phyloP scores from a whole-genome alignment of 1,139 yeast species.

The Sugiyamaella neomexicana region DNA sequence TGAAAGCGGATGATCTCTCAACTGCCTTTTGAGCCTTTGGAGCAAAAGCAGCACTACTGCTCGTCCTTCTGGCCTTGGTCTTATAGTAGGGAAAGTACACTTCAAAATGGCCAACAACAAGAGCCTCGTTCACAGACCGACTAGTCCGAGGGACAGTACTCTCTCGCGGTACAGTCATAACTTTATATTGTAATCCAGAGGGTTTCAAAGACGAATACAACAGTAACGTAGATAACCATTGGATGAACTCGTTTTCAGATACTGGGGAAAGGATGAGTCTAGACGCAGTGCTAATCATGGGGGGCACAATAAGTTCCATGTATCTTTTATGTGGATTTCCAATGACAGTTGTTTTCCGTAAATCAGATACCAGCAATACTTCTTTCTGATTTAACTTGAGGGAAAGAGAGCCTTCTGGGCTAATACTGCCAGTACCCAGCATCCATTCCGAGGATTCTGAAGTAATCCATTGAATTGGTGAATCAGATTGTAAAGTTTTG shows the following conservation, averaged over 20 bases:
- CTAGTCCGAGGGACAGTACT: conserved; percentile 6
- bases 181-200: conserved; percentile 29
- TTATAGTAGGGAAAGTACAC: conserved; percentile 32
- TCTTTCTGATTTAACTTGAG: conserved; percentile 7
- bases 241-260: conserved; percentile 29
- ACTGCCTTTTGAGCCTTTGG: conserved; percentile 14
- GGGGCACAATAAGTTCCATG: conserved; percentile 29
- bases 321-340: conserved; percentile 27
- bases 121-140: conserved; percentile 6
- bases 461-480: conserved; percentile 31
- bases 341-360: conserved; percentile 27
- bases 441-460: conserved; percentile 23
- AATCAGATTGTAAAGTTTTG: conserved; percentile 22
- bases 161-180: conserved; percentile 26
- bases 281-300: conserved; percentile 23
- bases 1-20: conserved; percentile 13
- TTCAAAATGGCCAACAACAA: conserved; percentile 36
- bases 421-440: conserved; percentile 16
- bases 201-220: conserved; percentile 33
- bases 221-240: conserved; percentile 29
- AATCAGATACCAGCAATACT: conserved; percentile 23
- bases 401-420: conserved; percentile 21
- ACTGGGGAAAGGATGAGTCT: conserved; percentile 28
- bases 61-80: conserved; percentile 9
- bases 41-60: conserved; percentile 13